phyloP scores from a whole-genome alignment of 352 stramenopile genomes.

The Pythium grandisporangium region DNA sequence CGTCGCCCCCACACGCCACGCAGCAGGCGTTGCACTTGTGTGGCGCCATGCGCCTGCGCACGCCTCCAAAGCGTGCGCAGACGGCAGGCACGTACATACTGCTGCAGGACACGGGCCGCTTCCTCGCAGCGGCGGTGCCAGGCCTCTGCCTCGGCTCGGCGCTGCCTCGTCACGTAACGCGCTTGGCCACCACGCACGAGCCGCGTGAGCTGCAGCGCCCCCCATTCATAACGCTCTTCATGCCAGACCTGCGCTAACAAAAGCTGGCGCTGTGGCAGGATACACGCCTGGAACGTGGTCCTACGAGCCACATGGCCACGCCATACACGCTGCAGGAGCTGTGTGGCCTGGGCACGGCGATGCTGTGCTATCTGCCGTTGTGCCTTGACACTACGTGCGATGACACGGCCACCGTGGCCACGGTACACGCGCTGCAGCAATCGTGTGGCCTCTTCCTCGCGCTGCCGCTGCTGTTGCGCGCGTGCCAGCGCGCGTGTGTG shows the following conservation, averaged over 20 bases:
- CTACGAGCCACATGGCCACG: too few species aligned
- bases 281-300: too few species aligned
- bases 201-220: conserved; percentile 27
- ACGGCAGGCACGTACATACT: conserved; percentile 24
- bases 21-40: conserved; percentile 38
- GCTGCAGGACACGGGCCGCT: conserved; percentile 34
- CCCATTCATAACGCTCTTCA: too few species aligned
- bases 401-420: conserved; percentile 17
- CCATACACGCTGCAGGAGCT: conserved; percentile 28
- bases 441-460: conserved; percentile 13
- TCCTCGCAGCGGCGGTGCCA: conserved; percentile 12
- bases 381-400: too few species aligned
- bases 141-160: conserved; percentile 11
- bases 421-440: conserved; percentile 33
- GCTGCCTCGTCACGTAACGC: conserved; percentile 13
- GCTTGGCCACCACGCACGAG: conserved; percentile 29
- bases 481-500: conserved; percentile 23
- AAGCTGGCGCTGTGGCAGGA: too few species aligned
- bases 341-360: too few species aligned
- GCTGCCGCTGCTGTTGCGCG: conserved; percentile 8
- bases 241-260: too few species aligned
- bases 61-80: too few species aligned
- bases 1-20: conserved; percentile 35
- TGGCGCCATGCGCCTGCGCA: conserved; percentile 23
- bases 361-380: too few species aligned